Percentiles rank a stretch among this genome's conserved stretches.
Evolutionary conservation across 2,329 filamentous ascomycete genomes (phyloP).

Genomic region (Ophiostoma populinum): DNA sequence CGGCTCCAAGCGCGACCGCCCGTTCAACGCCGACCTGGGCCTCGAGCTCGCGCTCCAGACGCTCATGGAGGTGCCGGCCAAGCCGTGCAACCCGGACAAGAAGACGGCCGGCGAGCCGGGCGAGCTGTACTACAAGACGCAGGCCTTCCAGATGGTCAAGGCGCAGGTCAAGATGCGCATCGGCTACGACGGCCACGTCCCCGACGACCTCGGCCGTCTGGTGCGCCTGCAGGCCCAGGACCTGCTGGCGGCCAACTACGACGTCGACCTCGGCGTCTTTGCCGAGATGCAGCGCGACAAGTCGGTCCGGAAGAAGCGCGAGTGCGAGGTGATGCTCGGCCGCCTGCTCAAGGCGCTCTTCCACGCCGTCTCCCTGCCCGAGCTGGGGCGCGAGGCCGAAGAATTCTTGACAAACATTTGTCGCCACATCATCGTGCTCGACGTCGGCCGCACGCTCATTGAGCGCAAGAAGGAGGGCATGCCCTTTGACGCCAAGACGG

Average conservation of each 20-base stretch:
- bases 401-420: constrained; percentile 65
- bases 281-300: constrained; percentile 62
- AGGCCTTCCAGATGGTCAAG: constrained; percentile 75
- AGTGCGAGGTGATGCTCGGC: constrained; percentile 67
- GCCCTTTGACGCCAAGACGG: constrained; percentile 67
- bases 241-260: constrained; percentile 52
- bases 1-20: constrained; percentile 73
- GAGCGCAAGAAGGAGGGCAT: constrained; percentile 61
- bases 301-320: constrained; percentile 73
- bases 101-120: constrained; percentile 34
- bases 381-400: constrained; percentile 60
- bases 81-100: constrained; percentile 37
- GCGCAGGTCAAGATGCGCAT: constrained; percentile 82
- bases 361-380: constrained; percentile 65
- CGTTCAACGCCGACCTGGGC: constrained; percentile 74
- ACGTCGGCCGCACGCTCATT: constrained; percentile 71
- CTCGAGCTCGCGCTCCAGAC: constrained; percentile 81
- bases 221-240: constrained; percentile 84
- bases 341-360: constrained; percentile 80
- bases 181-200: constrained; percentile 60
- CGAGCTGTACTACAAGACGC: constrained; percentile 80
- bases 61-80: constrained; percentile 57
- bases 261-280: constrained; percentile 52
- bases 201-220: constrained; percentile 72
- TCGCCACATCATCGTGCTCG: constrained; percentile 77